Conservation (phyloP, 768 basidiomycete genomes). For the Phallus indusiatus region DNA sequence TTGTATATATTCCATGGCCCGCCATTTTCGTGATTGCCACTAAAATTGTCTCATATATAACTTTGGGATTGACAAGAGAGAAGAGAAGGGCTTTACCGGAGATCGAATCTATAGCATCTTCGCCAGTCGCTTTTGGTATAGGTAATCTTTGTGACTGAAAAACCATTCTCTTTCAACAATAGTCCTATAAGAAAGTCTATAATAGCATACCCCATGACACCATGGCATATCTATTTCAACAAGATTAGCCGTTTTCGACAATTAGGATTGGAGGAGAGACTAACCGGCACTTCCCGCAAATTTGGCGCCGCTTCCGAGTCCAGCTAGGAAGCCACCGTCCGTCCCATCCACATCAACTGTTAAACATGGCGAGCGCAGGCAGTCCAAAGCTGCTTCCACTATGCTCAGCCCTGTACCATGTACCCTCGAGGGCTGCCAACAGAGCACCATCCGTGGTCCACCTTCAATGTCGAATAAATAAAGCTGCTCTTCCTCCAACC, state of each 20-base stretch:
- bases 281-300: no score
- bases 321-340: no score
- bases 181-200: neutral
- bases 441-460: no score
- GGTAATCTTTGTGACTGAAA: conserved; percentile 75
- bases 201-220: conserved; percentile 57
- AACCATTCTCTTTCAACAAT: neutral
- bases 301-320: no score
- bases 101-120: conserved; percentile 63
- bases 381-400: no score
- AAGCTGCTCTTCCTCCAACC: no score
- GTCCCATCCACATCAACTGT: no score
- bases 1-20: conserved; percentile 57
- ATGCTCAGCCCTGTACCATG: no score
- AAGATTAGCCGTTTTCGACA: neutral
- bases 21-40: conserved; percentile 70
- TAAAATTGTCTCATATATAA: conserved; percentile 19
- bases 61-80: neutral
- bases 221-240: conserved; percentile 58
- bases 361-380: no score
- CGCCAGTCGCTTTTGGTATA: conserved; percentile 70
- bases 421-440: no score
- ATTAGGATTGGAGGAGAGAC: no score
- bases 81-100: conserved; percentile 39
- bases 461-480: no score